Evolutionary conservation across 2,329 filamentous ascomycete genomes (phyloP).

Genomic region (Aspergillus sp.): DNA sequence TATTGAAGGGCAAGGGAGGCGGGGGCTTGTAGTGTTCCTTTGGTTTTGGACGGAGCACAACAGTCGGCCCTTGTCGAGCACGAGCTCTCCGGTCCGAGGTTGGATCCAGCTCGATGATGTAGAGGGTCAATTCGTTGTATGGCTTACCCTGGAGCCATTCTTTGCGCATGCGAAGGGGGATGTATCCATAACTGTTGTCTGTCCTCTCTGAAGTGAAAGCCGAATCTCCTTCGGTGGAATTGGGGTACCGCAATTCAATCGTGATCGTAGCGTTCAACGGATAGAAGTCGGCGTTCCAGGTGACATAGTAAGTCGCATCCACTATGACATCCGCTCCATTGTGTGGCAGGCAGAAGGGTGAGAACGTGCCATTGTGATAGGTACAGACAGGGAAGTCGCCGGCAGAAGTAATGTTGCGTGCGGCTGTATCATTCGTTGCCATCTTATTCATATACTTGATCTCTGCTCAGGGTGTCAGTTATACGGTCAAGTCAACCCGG

Average conservation of each 20-base stretch:
- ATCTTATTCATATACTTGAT: conserved; percentile 1
- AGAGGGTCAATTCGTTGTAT: conserved; percentile 32
- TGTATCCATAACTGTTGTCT: conserved; percentile 33
- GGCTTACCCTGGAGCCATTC: conserved; percentile 34
- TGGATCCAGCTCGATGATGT: conserved; percentile 26
- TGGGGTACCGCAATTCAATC: conserved; percentile 28
- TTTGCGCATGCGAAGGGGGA: conserved; percentile 32
- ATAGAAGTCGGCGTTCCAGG: conserved; percentile 32
- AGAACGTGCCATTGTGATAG: conserved; percentile 13
- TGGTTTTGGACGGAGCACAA: conserved; percentile 29
- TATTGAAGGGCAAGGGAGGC: conserved; percentile 21
- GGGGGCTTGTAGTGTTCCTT: conserved; percentile 29
- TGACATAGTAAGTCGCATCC: conserved; percentile 35
- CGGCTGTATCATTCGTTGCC: conserved; percentile 1
- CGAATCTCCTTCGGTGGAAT: conserved; percentile 25
- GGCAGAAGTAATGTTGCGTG: conserved; percentile 4
- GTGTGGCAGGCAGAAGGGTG: conserved; percentile 30
- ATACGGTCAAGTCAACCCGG: no score
- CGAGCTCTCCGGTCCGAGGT: conserved; percentile 19
- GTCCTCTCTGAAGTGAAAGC: conserved; percentile 32
- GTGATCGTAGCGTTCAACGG: conserved; percentile 24
- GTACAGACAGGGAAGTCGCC: conserved; percentile 28
- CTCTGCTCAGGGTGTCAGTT: background rate
- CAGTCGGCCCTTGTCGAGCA: conserved; percentile 28
- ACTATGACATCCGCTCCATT: conserved; percentile 28